Evolutionary conservation across 805 yeast species (phyloP).

Genomic region (Metschnikowia proteae): DNA sequence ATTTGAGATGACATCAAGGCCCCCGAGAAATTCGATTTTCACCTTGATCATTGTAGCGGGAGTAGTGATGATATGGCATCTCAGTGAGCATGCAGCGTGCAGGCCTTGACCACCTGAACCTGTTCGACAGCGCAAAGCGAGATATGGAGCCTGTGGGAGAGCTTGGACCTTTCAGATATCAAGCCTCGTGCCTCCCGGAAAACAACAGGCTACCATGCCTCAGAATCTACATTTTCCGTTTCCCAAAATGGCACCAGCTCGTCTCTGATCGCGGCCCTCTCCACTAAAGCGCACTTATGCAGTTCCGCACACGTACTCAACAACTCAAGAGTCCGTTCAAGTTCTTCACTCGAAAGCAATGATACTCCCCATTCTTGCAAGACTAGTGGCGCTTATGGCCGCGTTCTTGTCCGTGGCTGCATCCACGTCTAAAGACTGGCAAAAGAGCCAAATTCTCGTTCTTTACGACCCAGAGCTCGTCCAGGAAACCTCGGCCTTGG

Average conservation of each 20-base stretch:
- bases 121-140: too few species aligned
- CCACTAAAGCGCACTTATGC: conserved; percentile 3
- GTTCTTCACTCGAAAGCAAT: conserved; percentile 5
- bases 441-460: conserved; percentile 25
- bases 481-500: conserved; percentile 8
- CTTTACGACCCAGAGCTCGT: conserved; percentile 29
- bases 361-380: conserved; percentile 14
- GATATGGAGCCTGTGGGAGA: too few species aligned
- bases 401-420: conserved; percentile 8
- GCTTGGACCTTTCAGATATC: too few species aligned
- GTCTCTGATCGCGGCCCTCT: background rate
- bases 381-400: conserved; percentile 13
- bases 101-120: background rate
- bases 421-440: conserved; percentile 7
- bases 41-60: conserved; percentile 25
- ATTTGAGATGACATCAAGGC: conserved; percentile 74
- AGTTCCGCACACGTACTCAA: conserved; percentile 20
- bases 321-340: background rate
- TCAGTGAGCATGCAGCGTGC: conserved; percentile 1
- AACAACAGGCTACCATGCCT: too few species aligned
- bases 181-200: too few species aligned
- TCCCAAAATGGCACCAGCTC: too few species aligned
- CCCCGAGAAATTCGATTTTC: conserved; percentile 58
- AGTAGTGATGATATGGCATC: background rate
- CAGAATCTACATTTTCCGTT: too few species aligned